These are phyloP conservation scores for Sungouiozyma ichnusensis DNA, from an alignment of 805 yeast species.

Conservation along the genomic window DNA sequence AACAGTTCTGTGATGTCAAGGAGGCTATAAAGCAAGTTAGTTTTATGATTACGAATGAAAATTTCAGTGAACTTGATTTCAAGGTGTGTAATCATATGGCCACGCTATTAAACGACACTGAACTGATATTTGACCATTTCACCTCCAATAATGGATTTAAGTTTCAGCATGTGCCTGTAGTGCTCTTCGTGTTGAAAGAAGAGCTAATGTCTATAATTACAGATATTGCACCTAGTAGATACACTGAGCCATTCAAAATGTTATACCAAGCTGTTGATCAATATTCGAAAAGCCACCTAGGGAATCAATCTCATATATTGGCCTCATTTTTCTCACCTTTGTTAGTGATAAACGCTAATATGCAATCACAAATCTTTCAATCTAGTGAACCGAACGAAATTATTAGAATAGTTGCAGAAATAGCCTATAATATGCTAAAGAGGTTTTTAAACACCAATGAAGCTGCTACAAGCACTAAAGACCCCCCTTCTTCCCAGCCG, in stretches of 20 bases:
- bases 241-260: constrained; percentile 1
- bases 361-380: constrained; percentile 3
- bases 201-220: constrained; percentile 1
- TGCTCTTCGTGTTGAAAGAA: constrained; percentile 3
- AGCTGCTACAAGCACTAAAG: background rate
- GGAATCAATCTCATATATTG: constrained; percentile 4
- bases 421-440: background rate
- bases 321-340: constrained; percentile 8
- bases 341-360: background rate
- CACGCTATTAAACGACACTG: constrained; percentile 1
- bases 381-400: constrained; percentile 4
- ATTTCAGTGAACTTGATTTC: constrained; percentile 9
- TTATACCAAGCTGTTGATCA: background rate
- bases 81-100: background rate
- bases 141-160: constrained; percentile 4
- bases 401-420: constrained; percentile 1
- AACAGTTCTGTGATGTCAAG: constrained; percentile 3
- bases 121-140: constrained; percentile 2
- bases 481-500: background rate
- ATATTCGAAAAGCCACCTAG: constrained; percentile 1
- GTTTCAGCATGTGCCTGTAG: constrained; percentile 3
- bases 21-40: constrained; percentile 5
- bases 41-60: constrained; percentile 6
- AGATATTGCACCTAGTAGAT: constrained; percentile 1
- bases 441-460: background rate